phyloP scores from a whole-genome alignment of 768 basidiomycete species.

The Suillus subluteus region DNA sequence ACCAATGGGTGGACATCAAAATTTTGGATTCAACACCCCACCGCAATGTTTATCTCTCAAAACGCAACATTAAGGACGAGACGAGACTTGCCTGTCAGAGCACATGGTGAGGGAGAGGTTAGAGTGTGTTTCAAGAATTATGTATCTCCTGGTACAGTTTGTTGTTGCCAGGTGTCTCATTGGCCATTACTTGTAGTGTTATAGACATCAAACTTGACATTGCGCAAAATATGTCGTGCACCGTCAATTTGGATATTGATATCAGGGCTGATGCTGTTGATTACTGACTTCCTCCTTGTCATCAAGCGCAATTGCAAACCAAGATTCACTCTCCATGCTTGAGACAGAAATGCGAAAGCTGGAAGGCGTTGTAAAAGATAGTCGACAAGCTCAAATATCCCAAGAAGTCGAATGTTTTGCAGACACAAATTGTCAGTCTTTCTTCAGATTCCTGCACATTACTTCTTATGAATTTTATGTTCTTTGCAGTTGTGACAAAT shows the following conservation, averaged over 20 bases:
- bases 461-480: conserved; percentile 7
- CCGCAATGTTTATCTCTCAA: conserved; percentile 89
- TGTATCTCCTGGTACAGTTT: conserved; percentile 68
- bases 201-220: conserved; percentile 53
- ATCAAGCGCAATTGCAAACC: conserved; percentile 93
- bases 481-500: conserved; percentile 81
- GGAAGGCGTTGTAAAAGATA: conserved; percentile 92
- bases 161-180: not conserved
- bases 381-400: conserved; percentile 93
- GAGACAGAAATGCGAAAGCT: conserved; percentile 99
- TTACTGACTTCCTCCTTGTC: conserved; percentile 12
- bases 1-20: conserved; percentile 91
- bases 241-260: conserved; percentile 93
- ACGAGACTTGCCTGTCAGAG: conserved; percentile 92
- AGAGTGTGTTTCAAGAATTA: conserved; percentile 94
- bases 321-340: conserved; percentile 92
- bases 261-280: conserved; percentile 98
- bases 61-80: conserved; percentile 86
- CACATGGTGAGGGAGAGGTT: conserved; percentile 91
- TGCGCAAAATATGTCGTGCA: conserved; percentile 55
- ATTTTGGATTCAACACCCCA: conserved; percentile 87
- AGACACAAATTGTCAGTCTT: conserved; percentile 80
- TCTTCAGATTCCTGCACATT: not conserved
- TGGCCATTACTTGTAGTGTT: not conserved
- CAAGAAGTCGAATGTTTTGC: conserved; percentile 80